Conservation (phyloP, 2,329 filamentous ascomycete genomes). For the Colletotrichum sp. region DNA sequence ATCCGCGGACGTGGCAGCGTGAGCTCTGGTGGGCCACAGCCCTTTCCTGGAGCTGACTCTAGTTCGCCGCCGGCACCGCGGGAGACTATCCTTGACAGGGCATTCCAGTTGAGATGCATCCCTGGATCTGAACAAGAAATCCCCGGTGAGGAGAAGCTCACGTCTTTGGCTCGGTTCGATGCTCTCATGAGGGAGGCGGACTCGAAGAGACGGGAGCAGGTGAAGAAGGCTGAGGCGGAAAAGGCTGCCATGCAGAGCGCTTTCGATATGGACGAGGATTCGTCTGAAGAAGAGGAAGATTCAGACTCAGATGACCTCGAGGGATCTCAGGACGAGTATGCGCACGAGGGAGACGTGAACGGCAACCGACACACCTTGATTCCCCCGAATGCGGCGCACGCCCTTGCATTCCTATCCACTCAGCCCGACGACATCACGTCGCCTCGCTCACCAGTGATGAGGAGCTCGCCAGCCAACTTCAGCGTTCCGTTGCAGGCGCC, state of each 20-base stretch:
- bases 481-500: slow-evolving; percentile 23
- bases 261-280: slow-evolving; percentile 56
- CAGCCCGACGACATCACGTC: slow-evolving; percentile 39
- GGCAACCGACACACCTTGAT: slow-evolving; percentile 39
- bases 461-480: slow-evolving; percentile 21
- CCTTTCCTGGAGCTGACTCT: slow-evolving; percentile 40
- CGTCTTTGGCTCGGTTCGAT: slow-evolving; percentile 68
- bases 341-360: slow-evolving; percentile 33
- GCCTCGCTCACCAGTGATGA: slow-evolving; percentile 38
- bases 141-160: slow-evolving; percentile 66
- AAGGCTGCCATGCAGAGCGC: slow-evolving; percentile 47
- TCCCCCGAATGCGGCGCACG: slow-evolving; percentile 50
- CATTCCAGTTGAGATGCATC: slow-evolving; percentile 67
- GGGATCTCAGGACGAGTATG: slow-evolving; percentile 43
- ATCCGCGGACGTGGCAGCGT: slow-evolving; percentile 59
- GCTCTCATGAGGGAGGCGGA: slow-evolving; percentile 69
- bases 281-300: slow-evolving; percentile 45
- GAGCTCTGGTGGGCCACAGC: slow-evolving; percentile 50
- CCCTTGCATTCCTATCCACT: slow-evolving; percentile 55
- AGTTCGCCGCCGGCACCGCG: slow-evolving; percentile 59
- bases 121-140: slow-evolving; percentile 61
- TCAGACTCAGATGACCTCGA: slow-evolving; percentile 42
- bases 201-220: slow-evolving; percentile 48
- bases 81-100: slow-evolving; percentile 71
- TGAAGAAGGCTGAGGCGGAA: slow-evolving; percentile 33